Evolutionary conservation across 345 rosid genomes (phyloP).

Genomic region (Turritis glabra): DNA sequence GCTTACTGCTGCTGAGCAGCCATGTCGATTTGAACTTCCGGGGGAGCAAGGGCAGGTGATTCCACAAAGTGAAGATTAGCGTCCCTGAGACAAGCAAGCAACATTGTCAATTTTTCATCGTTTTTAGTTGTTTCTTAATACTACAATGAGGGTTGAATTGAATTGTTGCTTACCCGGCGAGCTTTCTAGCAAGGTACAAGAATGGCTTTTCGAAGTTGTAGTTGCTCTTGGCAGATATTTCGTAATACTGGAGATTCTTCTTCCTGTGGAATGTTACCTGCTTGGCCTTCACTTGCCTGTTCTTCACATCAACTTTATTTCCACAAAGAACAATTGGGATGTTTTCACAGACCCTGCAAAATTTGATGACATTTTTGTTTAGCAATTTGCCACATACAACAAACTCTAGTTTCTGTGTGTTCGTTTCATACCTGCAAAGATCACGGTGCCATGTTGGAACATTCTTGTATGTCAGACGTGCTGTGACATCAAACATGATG

Average conservation of each 20-base stretch:
- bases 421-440: conserved; percentile 68
- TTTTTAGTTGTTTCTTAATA: neutral
- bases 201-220: conserved; percentile 95
- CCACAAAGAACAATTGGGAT: conserved; percentile 93
- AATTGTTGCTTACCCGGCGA: conserved; percentile 65
- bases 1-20: conserved; percentile 91
- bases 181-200: conserved; percentile 87
- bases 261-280: conserved; percentile 95
- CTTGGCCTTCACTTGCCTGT: conserved; percentile 95
- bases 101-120: neutral
- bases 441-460: conserved; percentile 99
- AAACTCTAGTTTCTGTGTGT: neutral
- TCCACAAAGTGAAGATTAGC: conserved; percentile 94
- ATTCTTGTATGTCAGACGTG: conserved; percentile 94
- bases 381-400: neutral
- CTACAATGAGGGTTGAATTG: neutral
- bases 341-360: conserved; percentile 76
- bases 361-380: neutral
- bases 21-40: conserved; percentile 89
- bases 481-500: conserved; percentile 98
- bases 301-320: conserved; percentile 95
- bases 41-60: conserved; percentile 92
- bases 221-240: conserved; percentile 95
- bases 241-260: conserved; percentile 92
- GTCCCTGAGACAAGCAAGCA: conserved; percentile 42